Evolutionary conservation across 129 eudicot genomes (phyloP).

Genomic region (Oenanthe sinensis): DNA sequence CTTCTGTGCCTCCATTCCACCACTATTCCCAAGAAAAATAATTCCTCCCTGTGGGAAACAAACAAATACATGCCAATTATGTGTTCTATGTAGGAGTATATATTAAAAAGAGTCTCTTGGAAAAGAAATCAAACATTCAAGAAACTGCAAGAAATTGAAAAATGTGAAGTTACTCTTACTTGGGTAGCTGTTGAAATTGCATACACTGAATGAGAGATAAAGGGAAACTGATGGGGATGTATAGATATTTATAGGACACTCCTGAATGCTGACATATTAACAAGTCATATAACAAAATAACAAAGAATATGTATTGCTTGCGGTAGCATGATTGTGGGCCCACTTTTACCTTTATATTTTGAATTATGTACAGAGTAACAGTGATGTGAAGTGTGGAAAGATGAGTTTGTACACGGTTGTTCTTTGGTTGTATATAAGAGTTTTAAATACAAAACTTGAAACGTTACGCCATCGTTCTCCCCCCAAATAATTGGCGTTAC

Average conservation of each 20-base stretch:
- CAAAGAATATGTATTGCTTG: too few species aligned
- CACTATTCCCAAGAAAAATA: neutral
- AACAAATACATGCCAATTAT: neutral
- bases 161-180: neutral
- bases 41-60: neutral
- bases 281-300: too few species aligned
- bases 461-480: too few species aligned
- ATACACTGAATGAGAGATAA: too few species aligned
- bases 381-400: neutral
- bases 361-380: neutral
- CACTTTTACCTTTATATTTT: neutral
- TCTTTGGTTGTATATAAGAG: neutral
- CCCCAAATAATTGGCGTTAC: too few species aligned
- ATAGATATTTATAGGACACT: neutral
- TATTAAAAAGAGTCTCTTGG: neutral
- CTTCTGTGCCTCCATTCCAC: neutral
- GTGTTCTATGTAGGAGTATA: too few species aligned
- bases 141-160: neutral
- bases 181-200: neutral
- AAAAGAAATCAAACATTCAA: too few species aligned
- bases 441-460: too few species aligned
- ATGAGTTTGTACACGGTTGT: neutral
- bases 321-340: neutral
- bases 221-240: neutral
- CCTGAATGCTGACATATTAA: too few species aligned